A percentile compares a stretch with the other conserved stretches of the same genome.
These are phyloP conservation scores for Skeletonema menzelii DNA, from an alignment of 108 stramenopile genomes.

Conservation along the genomic window DNA sequence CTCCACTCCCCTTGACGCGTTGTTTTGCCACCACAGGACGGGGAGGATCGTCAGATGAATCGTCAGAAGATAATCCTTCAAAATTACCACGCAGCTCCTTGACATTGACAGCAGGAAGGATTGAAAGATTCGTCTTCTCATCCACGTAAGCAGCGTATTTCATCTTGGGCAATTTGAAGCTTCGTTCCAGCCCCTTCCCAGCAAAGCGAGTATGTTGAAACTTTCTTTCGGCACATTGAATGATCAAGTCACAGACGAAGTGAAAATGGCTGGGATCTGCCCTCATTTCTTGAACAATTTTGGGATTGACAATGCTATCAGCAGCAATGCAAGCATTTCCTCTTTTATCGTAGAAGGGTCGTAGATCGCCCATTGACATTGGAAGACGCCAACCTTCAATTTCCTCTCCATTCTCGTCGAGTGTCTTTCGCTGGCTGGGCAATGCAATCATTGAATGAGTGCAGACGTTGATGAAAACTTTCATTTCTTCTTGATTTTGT, in stretches of 20 bases:
- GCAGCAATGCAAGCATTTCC: constrained; percentile 14
- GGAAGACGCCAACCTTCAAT: constrained; percentile 43
- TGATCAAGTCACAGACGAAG: constrained; percentile 35
- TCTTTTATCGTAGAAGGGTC: constrained; percentile 28
- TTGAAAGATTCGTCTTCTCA: constrained; percentile 17
- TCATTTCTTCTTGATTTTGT: constrained; percentile 12
- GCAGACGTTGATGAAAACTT: constrained; percentile 45
- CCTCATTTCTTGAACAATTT: constrained; percentile 29
- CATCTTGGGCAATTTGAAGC: constrained; percentile 46
- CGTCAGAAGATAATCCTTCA: not conserved
- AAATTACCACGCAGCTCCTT: not conserved
- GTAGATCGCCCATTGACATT: constrained; percentile 45
- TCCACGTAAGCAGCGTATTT: constrained; percentile 44
- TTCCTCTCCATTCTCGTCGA: constrained; percentile 35
- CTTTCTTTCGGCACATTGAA: constrained; percentile 36
- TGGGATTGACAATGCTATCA: constrained; percentile 33
- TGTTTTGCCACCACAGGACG: constrained; percentile 22
- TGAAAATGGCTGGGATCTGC: constrained; percentile 21
- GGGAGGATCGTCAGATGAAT: not conserved
- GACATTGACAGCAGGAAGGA: not conserved
- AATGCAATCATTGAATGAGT: constrained; percentile 32
- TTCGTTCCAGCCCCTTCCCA: constrained; percentile 19
- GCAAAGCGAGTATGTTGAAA: constrained; percentile 32
- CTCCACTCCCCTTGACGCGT: constrained; percentile 37
- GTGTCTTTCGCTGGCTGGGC: constrained; percentile 25